A percentile compares a stretch with the other conserved stretches of the same genome.
Conservation (phyloP, 2,329 filamentous ascomycete species). For the Tolypocladium tundrense region DNA sequence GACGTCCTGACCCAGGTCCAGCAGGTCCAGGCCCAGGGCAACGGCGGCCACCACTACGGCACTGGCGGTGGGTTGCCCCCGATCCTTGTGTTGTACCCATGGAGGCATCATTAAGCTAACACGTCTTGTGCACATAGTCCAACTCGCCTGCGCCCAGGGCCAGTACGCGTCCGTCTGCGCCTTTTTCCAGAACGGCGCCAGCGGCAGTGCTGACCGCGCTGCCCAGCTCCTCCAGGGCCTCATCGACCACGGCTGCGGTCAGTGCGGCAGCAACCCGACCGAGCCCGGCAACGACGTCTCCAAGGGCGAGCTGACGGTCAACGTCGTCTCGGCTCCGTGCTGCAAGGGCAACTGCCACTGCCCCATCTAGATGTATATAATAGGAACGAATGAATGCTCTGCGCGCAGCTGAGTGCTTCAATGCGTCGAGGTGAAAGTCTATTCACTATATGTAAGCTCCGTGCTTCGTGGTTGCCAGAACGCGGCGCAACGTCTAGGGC, state of each 20-base stretch:
- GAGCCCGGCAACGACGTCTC: slow-evolving; percentile 9
- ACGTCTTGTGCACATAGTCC: slow-evolving; percentile 1
- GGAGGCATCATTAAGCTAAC: neutral
- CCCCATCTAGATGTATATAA: neutral
- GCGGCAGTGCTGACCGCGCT: neutral
- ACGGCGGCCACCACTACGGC: slow-evolving; percentile 2
- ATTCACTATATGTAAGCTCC: too few species aligned
- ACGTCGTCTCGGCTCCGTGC: slow-evolving; percentile 8
- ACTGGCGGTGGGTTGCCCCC: neutral
- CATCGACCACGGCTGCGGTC: slow-evolving; percentile 6
- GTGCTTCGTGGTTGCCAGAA: neutral
- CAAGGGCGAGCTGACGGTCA: slow-evolving; percentile 10
- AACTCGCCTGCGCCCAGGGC: slow-evolving; percentile 9
- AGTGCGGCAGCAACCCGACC: slow-evolving; percentile 10
- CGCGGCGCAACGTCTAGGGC: neutral
- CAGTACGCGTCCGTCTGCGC: slow-evolving; percentile 7
- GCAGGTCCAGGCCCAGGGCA: slow-evolving; percentile 2
- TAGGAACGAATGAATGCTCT: too few species aligned
- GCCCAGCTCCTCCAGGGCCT: slow-evolving; percentile 5
- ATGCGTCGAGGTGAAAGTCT: too few species aligned
- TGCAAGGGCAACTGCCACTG: slow-evolving; percentile 11
- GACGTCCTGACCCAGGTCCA: slow-evolving; percentile 5
- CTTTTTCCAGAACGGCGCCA: slow-evolving; percentile 8
- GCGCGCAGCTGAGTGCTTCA: too few species aligned
- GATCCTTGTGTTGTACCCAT: too few species aligned